Conservation (phyloP, 1,284 basidiomycete genomes). For the Leccinum huronense region DNA sequence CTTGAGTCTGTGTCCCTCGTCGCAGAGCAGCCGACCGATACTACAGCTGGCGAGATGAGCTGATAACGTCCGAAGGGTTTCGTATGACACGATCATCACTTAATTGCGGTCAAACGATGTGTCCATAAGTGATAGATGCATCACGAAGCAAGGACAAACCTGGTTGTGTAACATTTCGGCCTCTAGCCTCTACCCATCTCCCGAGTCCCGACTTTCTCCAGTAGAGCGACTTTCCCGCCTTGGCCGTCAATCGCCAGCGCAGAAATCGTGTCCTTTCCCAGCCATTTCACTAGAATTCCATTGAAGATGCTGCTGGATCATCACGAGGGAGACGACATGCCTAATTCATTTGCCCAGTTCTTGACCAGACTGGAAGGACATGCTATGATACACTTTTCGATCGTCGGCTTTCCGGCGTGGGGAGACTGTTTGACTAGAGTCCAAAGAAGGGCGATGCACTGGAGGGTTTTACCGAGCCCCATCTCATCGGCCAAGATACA, state of each 20-base stretch:
- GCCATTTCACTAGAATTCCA: slow-evolving; percentile 77
- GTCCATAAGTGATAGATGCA: neutral
- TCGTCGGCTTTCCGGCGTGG: slow-evolving; percentile 77
- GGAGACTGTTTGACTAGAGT: slow-evolving; percentile 98
- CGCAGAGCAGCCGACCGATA: slow-evolving; percentile 91
- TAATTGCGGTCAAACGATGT: slow-evolving; percentile 1
- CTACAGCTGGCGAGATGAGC: slow-evolving; percentile 74
- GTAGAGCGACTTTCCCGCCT: slow-evolving; percentile 77
- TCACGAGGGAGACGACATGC: slow-evolving; percentile 40
- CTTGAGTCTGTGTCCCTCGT: slow-evolving; percentile 97
- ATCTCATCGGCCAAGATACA: slow-evolving; percentile 99
- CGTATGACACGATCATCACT: slow-evolving; percentile 99
- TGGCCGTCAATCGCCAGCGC: slow-evolving; percentile 89
- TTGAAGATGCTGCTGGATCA: slow-evolving; percentile 7
- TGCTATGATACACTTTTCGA: slow-evolving; percentile 97
- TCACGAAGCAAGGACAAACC: slow-evolving; percentile 46
- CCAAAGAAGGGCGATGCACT: slow-evolving; percentile 96
- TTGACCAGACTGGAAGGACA: slow-evolving; percentile 96
- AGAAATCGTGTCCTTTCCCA: slow-evolving; percentile 80
- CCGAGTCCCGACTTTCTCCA: slow-evolving; percentile 63
- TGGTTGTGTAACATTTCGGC: slow-evolving; percentile 86
- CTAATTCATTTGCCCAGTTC: slow-evolving; percentile 98
- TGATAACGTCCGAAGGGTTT: slow-evolving; percentile 84
- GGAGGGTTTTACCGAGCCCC: slow-evolving; percentile 95
- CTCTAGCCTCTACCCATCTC: slow-evolving; percentile 82